Conservation (phyloP, 2,329 filamentous ascomycete species). For the Ophiostoma perfectum region DNA sequence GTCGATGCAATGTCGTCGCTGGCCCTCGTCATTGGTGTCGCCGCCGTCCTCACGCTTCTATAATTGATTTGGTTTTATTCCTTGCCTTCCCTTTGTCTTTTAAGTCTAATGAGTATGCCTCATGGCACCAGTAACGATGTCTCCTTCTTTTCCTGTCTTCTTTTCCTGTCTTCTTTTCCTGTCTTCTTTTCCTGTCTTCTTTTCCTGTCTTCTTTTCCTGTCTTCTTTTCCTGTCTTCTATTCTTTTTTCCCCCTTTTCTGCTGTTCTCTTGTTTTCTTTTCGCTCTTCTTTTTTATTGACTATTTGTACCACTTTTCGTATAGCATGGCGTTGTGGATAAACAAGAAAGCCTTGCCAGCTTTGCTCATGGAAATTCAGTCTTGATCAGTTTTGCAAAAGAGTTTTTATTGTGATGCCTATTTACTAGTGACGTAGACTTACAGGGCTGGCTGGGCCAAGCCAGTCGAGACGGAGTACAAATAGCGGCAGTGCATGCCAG, state of each 20-base stretch:
- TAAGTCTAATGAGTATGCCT: neutral
- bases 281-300: neutral
- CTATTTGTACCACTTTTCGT: neutral
- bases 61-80: neutral
- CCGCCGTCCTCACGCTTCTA: neutral
- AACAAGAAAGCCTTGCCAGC: neutral
- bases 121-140: neutral
- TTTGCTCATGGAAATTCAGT: neutral
- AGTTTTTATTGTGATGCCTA: slow-evolving; percentile 5
- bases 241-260: neutral
- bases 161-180: neutral
- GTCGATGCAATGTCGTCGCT: slow-evolving; percentile 12
- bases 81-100: neutral
- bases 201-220: neutral
- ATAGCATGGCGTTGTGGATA: slow-evolving; percentile 7
- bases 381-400: neutral
- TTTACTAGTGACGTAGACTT: neutral
- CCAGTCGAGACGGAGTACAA: neutral
- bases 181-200: neutral
- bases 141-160: neutral
- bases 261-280: neutral
- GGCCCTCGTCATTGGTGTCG: slow-evolving; percentile 9
- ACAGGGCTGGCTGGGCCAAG: neutral
- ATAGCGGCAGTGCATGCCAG: neutral
- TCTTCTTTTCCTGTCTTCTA: neutral